These are phyloP conservation scores for Plicaturopsis crispa DNA, from an alignment of 768 basidiomycete species.

Conservation along the genomic window DNA sequence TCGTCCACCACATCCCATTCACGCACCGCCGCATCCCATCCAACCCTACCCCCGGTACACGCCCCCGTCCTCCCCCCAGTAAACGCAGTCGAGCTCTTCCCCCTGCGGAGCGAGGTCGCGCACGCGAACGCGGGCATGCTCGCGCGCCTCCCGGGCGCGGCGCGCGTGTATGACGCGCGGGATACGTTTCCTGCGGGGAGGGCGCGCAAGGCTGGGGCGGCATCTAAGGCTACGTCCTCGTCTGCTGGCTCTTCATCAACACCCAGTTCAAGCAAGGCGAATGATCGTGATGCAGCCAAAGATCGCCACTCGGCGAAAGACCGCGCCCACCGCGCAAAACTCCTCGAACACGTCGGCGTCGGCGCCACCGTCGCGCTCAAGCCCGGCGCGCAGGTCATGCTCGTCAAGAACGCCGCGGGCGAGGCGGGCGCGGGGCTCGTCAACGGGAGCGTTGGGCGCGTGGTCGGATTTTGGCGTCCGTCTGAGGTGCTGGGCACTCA, in stretches of 20 bases:
- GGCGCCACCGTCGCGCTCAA: no score
- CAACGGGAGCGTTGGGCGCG: constrained; percentile 59
- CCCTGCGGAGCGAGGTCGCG: constrained; percentile 64
- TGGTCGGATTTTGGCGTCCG: constrained; percentile 43
- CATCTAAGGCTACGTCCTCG: constrained; percentile 50
- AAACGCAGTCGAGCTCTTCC: constrained; percentile 46
- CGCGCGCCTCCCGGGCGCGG: constrained; percentile 32
- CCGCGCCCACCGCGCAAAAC: no score
- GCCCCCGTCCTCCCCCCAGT: constrained; percentile 15
- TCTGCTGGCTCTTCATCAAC: constrained; percentile 39
- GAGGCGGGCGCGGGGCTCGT: constrained; percentile 38
- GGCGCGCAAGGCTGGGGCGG: constrained; percentile 29
- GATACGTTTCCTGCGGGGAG: constrained; percentile 44
- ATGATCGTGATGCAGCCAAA: no score
- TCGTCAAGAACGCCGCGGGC: constrained; percentile 65
- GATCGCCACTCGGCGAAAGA: no score
- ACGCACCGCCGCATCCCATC: background rate
- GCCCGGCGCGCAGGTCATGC: constrained; percentile 61
- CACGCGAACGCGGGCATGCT: constrained; percentile 52
- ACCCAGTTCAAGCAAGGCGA: background rate
- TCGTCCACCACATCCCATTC: constrained; percentile 9
- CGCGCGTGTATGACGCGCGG: constrained; percentile 36
- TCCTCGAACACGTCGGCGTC: no score
- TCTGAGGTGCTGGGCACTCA: constrained; percentile 10
- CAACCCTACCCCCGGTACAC: constrained; percentile 9